Base-by-base conservation (phyloP, 176 grass and related monocot species). In the Chrysopogon serrulatus region DNA sequence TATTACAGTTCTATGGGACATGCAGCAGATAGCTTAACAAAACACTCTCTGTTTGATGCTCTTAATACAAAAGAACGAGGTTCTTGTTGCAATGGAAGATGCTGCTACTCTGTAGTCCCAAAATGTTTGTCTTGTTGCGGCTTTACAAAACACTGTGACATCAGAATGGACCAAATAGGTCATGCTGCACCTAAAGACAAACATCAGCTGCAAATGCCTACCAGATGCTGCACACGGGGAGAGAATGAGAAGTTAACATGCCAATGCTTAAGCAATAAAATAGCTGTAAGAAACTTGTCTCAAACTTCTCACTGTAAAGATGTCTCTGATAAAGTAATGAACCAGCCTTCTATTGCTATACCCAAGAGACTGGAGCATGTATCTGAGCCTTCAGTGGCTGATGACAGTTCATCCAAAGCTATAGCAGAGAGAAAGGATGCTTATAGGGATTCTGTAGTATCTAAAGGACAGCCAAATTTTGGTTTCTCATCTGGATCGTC, bases 401-500 rank as follows among this genome's bases (percentile, higher is more conserved):
- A 70, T 68, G 77, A 44, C 44, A 76, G 71, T 77, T 82, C 26
- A 18, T 41, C 89, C 43, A 83, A 32, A 88, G 57, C 35, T 45
- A 17, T 71, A 71, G 65, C 17, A 53, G 82, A 92, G 39, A 80
- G 45, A 72, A 76, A 81, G 36, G 63, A 31, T 21, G 35, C 70
- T 28, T 54, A 59, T 73, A 78, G 37, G 90, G 82, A 82, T 83
- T 74, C 82, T 87, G 78, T 74, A 68, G 42, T 61, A 57, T 86
- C 60, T 78, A 90, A 74, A 76, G 68, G 87, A 33, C 69, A 89
- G 43, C 62, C 76, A 19, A 88, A 83, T 30, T 80, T 92, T 45
- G 89, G 83, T 90, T 78, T 92, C 35, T 98, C 96, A 89, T 98
- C 87, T 84, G 93, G 85, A 47, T 95, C 89, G 21, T 95, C 93